These are phyloP conservation scores for Nemania serpens DNA, from an alignment of 2,329 filamentous ascomycete species.

Conservation along the genomic window DNA sequence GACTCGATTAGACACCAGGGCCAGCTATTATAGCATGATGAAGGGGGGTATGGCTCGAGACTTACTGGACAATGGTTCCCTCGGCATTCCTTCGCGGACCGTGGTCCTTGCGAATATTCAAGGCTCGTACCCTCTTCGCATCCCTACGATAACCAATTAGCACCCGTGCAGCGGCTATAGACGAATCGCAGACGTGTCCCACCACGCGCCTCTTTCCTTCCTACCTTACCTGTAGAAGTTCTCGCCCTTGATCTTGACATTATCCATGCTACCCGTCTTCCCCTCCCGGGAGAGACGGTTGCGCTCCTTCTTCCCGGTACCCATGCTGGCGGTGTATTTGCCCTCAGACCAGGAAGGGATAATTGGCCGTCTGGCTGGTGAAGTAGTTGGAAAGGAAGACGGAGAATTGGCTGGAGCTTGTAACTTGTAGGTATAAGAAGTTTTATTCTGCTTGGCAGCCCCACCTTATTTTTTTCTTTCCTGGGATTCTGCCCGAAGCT, in stretches of 20 bases:
- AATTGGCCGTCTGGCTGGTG: conserved; percentile 17
- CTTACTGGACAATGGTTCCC: conserved; percentile 76
- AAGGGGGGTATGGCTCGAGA: neutral
- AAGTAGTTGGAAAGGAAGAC: conserved; percentile 6
- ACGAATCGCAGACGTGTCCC: neutral
- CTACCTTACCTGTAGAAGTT: conserved; percentile 74
- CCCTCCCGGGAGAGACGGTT: conserved; percentile 82
- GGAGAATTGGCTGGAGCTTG: conserved; percentile 12
- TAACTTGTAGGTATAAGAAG: conserved; percentile 2
- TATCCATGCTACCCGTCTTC: conserved; percentile 81
- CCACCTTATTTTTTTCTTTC: conserved; percentile 20
- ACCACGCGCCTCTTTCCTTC: neutral
- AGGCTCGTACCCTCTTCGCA: conserved; percentile 85
- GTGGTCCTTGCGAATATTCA: conserved; percentile 91
- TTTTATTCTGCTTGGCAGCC: conserved; percentile 20
- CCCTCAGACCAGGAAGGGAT: conserved; percentile 33
- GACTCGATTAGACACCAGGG: conserved; percentile 3
- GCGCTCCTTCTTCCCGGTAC: conserved; percentile 89
- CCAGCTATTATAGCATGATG: no score
- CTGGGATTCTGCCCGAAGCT: conserved; percentile 18
- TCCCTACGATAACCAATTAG: conserved; percentile 14
- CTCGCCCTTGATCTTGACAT: conserved; percentile 93
- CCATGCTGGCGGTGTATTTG: conserved; percentile 60
- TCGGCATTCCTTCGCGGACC: conserved; percentile 79
- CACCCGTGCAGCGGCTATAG: neutral